These are phyloP conservation scores for Melampsora larici-populina DNA, from an alignment of 1,284 basidiomycete genomes.

Conservation along the genomic window DNA sequence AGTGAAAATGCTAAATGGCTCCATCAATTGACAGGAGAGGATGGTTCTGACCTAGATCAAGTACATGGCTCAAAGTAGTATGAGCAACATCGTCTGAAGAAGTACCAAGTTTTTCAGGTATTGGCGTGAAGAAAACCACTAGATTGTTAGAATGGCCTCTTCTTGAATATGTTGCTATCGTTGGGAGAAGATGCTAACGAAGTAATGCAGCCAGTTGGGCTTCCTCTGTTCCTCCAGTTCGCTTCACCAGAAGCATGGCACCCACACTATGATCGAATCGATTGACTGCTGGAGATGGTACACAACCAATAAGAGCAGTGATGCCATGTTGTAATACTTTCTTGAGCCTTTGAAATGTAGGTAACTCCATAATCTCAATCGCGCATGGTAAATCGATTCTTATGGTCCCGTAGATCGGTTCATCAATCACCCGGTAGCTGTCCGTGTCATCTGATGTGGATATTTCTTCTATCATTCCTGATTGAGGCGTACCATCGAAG, in stretches of 20 bases:
- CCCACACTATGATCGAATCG: conserved; percentile 47
- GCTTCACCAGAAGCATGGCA: conserved; percentile 46
- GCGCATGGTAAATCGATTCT: conserved; percentile 27
- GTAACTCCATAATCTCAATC: conserved; percentile 44
- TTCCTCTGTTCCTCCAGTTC: conserved; percentile 44
- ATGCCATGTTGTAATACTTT: conserved; percentile 46
- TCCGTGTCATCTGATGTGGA: not conserved
- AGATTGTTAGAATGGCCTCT: not conserved
- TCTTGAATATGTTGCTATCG: conserved; percentile 29
- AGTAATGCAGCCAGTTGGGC: conserved; percentile 47
- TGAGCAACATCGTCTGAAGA: conserved; percentile 36
- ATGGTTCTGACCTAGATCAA: conserved; percentile 19
- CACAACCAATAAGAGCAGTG: conserved; percentile 45
- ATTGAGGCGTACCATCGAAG: not conserved
- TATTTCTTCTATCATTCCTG: not conserved
- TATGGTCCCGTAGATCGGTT: conserved; percentile 41
- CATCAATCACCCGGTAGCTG: conserved; percentile 7
- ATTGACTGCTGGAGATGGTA: conserved; percentile 45
- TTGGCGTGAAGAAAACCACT: not conserved
- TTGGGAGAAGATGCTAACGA: conserved; percentile 42
- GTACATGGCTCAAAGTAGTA: conserved; percentile 39
- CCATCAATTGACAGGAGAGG: not conserved
- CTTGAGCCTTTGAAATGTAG: conserved; percentile 44
- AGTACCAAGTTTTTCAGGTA: not conserved
- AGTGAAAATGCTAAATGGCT: not conserved